Evolutionary conservation across 805 yeast species (phyloP).

Genomic region (Zygotorulaspora sp.): DNA sequence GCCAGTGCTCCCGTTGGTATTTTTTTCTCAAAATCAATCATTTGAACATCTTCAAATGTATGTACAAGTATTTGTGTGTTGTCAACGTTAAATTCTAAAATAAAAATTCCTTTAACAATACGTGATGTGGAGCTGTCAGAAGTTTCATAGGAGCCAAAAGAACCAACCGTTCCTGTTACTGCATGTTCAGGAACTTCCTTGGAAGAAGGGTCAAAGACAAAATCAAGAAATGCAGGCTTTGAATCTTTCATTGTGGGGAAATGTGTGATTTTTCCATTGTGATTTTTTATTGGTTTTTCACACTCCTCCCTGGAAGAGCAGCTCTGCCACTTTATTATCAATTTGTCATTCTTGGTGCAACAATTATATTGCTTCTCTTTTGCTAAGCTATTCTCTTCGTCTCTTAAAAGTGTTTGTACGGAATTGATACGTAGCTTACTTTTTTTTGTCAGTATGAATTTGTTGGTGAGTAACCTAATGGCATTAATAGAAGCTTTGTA

Average conservation of each 20-base stretch:
- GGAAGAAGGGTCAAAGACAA: constrained; percentile 16
- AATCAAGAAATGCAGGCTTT: constrained; percentile 15
- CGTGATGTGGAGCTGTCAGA: constrained; percentile 6
- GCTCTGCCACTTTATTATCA: constrained; percentile 30
- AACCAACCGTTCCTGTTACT: neutral
- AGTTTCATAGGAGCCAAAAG: constrained; percentile 8
- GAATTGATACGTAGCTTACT: constrained; percentile 47
- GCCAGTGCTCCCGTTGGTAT: constrained; percentile 24
- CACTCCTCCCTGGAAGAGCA: constrained; percentile 16
- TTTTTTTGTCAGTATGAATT: constrained; percentile 50
- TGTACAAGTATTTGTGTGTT: constrained; percentile 56
- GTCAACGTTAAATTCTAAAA: constrained; percentile 57
- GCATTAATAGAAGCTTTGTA: constrained; percentile 57
- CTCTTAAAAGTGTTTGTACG: constrained; percentile 33
- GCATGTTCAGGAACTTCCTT: constrained; percentile 10
- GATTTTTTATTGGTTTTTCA: neutral
- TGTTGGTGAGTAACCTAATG: constrained; percentile 49
- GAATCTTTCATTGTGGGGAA: constrained; percentile 8
- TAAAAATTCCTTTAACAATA: constrained; percentile 47
- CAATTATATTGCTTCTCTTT: constrained; percentile 13
- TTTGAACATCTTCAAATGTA: constrained; percentile 61
- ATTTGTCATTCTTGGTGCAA: constrained; percentile 22
- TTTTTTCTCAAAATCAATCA: constrained; percentile 43
- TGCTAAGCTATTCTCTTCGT: constrained; percentile 15
- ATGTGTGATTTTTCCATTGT: constrained; percentile 2